Evolutionary conservation across 2,329 filamentous ascomycete species (phyloP).

Genomic region (Calonectria pseudoreteaudii): DNA sequence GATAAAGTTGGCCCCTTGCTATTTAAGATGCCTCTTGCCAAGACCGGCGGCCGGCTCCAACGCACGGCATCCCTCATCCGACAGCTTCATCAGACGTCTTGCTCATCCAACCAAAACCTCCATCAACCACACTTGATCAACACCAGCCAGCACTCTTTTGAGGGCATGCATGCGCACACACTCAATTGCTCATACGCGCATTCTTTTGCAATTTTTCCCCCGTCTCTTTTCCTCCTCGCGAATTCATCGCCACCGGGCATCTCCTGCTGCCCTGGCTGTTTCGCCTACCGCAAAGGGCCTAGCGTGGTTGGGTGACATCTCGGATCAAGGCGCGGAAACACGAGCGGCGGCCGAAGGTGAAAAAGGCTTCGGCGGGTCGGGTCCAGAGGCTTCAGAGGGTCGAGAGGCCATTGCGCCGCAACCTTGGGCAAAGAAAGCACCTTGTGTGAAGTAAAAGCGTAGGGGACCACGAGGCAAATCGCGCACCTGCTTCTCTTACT

Average conservation of each 20-base stretch:
- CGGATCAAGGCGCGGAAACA: constrained; percentile 29
- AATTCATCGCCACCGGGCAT: background rate
- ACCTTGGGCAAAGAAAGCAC: constrained; percentile 28
- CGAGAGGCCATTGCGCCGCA: constrained; percentile 20
- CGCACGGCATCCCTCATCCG: too few species aligned
- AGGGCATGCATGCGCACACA: background rate
- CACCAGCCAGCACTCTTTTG: background rate
- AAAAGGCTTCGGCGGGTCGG: constrained; percentile 7
- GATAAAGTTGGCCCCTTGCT: too few species aligned
- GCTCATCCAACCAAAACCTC: too few species aligned
- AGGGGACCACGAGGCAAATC: constrained; percentile 41
- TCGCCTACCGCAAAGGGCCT: background rate
- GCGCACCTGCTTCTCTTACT: constrained; percentile 23
- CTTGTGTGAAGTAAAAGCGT: constrained; percentile 15
- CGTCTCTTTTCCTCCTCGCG: background rate
- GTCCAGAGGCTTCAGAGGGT: constrained; percentile 1
- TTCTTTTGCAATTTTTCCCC: background rate
- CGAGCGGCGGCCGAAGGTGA: constrained; percentile 28
- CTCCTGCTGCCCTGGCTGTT: background rate
- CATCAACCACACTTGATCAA: background rate
- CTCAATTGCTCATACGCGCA: background rate
- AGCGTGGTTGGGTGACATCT: constrained; percentile 4
- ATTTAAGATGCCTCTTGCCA: too few species aligned
- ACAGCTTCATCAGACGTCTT: too few species aligned
- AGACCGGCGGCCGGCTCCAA: too few species aligned